Evolutionary conservation across 83 land plant genomes (phyloP).

Genomic region (Isoetes engelmannii): DNA sequence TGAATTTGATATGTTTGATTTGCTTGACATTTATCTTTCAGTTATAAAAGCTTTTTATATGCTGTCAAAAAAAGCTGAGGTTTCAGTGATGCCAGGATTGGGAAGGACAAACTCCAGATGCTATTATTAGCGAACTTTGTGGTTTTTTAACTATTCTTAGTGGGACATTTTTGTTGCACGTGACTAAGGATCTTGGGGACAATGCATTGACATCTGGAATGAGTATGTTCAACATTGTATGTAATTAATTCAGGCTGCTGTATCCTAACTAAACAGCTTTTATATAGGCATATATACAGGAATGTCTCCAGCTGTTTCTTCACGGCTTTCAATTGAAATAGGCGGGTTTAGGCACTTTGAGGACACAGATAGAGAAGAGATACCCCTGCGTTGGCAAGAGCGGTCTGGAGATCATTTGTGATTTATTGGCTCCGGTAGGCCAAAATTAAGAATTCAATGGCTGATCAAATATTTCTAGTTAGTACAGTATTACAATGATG

Average conservation of each 20-base stretch:
- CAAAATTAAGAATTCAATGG: too few relatives aligned
- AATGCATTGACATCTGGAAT: not conserved
- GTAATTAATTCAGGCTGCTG: not conserved
- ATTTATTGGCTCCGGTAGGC: too few relatives aligned
- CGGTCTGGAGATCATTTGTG: too few relatives aligned
- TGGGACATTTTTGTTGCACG: slow-evolving; percentile 4
- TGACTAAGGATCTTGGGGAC: slow-evolving; percentile 1
- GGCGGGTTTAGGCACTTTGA: not conserved
- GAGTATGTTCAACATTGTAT: not conserved
- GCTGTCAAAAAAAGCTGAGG: too few relatives aligned
- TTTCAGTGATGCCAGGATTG: not conserved
- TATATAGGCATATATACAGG: not conserved
- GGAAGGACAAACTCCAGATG: not conserved
- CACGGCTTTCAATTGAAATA: not conserved
- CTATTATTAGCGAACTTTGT: slow-evolving; percentile 1
- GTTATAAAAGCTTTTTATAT: too few relatives aligned
- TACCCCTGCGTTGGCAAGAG: too few relatives aligned
- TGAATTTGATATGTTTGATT: too few relatives aligned
- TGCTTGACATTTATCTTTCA: too few relatives aligned
- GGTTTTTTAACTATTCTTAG: slow-evolving; percentile 1
- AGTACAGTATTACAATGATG: too few relatives aligned
- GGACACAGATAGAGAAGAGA: not conserved
- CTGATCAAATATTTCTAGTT: too few relatives aligned
- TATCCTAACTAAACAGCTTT: not conserved
- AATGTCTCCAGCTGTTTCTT: not conserved